Evolutionary conservation across 1,139 yeast genomes (phyloP).

Genomic region (Geotrichum restrictum): DNA sequence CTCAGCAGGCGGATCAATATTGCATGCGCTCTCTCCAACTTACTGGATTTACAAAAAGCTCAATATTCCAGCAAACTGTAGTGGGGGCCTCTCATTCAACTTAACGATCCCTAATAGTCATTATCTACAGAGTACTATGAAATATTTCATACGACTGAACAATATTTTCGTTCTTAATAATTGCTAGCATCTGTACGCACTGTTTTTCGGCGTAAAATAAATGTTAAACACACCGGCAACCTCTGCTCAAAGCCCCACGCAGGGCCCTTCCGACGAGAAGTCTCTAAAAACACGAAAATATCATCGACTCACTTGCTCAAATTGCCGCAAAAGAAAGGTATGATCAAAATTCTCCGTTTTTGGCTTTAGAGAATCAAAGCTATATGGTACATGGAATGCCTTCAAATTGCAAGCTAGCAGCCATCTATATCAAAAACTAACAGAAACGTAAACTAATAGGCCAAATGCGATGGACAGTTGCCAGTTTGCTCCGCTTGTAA

Average conservation of each 20-base stretch:
- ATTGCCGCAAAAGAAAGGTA: conserved; percentile 22
- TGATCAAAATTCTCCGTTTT: background rate
- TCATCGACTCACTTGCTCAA: conserved; percentile 21
- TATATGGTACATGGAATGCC: no score
- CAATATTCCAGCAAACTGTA: no score
- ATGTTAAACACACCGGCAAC: background rate
- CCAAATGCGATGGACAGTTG: conserved; percentile 21
- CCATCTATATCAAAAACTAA: background rate
- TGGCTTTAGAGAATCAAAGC: no score
- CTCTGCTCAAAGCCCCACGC: background rate
- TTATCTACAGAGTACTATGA: background rate
- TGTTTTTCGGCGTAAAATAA: background rate
- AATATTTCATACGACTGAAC: background rate
- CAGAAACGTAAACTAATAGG: conserved; percentile 5
- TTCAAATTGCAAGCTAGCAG: no score
- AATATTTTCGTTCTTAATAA: background rate
- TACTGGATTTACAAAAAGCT: no score
- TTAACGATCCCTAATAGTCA: no score
- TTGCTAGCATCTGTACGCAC: background rate
- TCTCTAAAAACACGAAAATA: conserved; percentile 15
- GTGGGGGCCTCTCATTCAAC: no score
- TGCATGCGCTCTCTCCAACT: no score
- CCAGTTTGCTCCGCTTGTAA: conserved; percentile 21
- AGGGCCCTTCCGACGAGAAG: conserved; percentile 6
- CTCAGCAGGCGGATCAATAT: no score